phyloP scores from a whole-genome alignment of 2,329 filamentous ascomycete genomes.

The Cryphonectria japonica region DNA sequence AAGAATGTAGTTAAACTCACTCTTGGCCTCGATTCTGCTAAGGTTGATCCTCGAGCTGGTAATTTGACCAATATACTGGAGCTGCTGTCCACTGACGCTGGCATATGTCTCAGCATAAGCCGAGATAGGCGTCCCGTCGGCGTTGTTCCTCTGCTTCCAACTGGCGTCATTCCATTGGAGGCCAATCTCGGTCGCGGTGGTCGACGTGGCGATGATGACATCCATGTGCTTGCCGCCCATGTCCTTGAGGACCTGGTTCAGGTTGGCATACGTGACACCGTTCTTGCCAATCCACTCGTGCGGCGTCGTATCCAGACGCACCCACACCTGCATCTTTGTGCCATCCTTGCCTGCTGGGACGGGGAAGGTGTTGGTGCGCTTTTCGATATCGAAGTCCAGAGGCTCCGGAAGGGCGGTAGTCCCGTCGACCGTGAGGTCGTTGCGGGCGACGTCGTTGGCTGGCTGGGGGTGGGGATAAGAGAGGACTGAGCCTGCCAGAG shows the following conservation, averaged over 20 bases:
- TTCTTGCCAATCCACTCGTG: too few relatives aligned
- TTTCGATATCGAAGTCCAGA: too few relatives aligned
- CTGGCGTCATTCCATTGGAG: background rate
- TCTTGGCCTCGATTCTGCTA: background rate
- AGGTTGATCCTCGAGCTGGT: background rate
- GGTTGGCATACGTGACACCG: background rate
- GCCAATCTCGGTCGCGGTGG: background rate
- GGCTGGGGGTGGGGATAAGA: too few relatives aligned
- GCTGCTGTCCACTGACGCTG: background rate
- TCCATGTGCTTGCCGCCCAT: constrained; percentile 1
- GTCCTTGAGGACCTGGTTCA: background rate
- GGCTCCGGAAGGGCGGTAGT: too few relatives aligned
- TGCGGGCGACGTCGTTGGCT: too few relatives aligned
- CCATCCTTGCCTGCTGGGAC: too few relatives aligned
- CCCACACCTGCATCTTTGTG: too few relatives aligned
- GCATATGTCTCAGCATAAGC: background rate
- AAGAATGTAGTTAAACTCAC: background rate
- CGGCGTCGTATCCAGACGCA: too few relatives aligned
- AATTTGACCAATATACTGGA: background rate
- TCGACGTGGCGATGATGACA: background rate
- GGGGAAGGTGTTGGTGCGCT: too few relatives aligned
- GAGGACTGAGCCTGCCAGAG: too few relatives aligned
- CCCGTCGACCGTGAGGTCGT: too few relatives aligned
- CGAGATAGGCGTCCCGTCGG: background rate
- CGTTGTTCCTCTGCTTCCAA: background rate